Evolutionary conservation across 2,329 filamentous ascomycete species (phyloP), one percentile per base, ranked within the genome.

Genomic region (Ophiosphaerella narmari): DNA sequence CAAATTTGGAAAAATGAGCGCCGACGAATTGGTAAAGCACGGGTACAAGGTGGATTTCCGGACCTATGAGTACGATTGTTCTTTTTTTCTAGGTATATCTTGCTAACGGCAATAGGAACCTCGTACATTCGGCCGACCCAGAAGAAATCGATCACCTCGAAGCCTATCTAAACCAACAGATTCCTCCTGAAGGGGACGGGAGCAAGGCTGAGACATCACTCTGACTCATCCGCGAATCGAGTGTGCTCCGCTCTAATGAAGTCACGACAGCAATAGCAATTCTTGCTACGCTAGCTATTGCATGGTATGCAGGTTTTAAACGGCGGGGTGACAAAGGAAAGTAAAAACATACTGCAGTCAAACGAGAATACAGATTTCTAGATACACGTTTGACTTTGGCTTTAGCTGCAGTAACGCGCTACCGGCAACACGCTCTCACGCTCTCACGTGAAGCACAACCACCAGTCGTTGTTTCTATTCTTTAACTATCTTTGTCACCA

Each of bases 71-170:
- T 91, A 75, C 68, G 86, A 18, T 31, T 7, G 12, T 3, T 2
- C 5, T 14, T 7, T 2, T 16, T 7, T 4, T 9, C 1, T 16
- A 7, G n/a, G 24, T 3, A 3, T 18, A 8, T 7, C 11, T 12
- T n/a, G 42, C 60, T 65, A 40, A 65, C 42, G 23, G 9, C 7
- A 24, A 23, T 38, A 90, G 87, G 50, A 82, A 82, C 9, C 82
- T 97, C 68, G 79, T 79, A 12, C 93, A 97, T 71, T 88, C 86
- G 5, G 91, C 91, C 2, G 86, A 86, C 60, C 80, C 85, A 5
- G 78, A 88, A 55, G 93, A 97, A 76, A 84, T 97, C 46, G 84
- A 94, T 55, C 89, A 96, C 62, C 78, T 97, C 14, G 90, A 94
- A 74, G 73, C 74, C 36, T 88, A 84, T 67, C 74, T 87, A 42